Base-by-base conservation (phyloP, 2,329 filamentous ascomycete genomes). In the Podosphaera fusca region DNA sequence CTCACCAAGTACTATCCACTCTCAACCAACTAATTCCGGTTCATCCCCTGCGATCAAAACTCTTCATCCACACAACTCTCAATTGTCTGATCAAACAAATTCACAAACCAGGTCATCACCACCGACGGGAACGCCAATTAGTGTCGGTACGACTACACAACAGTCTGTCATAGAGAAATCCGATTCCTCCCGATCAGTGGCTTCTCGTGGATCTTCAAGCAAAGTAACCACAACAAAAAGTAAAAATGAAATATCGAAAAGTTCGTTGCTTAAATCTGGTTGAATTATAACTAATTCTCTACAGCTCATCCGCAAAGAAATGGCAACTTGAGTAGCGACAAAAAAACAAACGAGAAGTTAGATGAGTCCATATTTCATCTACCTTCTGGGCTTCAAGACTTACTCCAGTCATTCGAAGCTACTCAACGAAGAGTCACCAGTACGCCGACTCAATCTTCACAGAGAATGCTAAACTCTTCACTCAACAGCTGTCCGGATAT, bases 351-450 rank as follows among this genome's bases (percentile, higher is more conserved):
- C 35, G 63, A 67, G 56, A 69, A 71, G 47, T 65, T 77, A 63
- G 82, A 87, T 59, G 86, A 95, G 70, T 92, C 85, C 10, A 84
- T 95, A 63, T 98, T 90, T 69, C 89, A 96, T 68, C 78, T 98
- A 42, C 92, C 92, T 3, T 80, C 88, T 5, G 87, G 85, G 35
- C 73, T 98, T 56, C 85, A 88, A 65, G 92, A 98, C 67, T 75
- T 98, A 38, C 79, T 96, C 21, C 87, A 95, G 58, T 88, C 89
- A 0, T 95, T 89, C 66, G 89, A 96, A 68, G 77, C 81, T 12
- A 86, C 85, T 1, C 90, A 86, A 71, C 81, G 80, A 65, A 80
- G 84, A 36, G 73, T 77, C 4, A 75, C 62, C 31, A 60, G 55
- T 56, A 58, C 64, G 31, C 63, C 77, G 29, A 80, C 84, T 56